Percentiles rank a stretch among this genome's conserved stretches.
Conservation (phyloP, 2,329 filamentous ascomycete species). For the Phialophora chinensis region DNA sequence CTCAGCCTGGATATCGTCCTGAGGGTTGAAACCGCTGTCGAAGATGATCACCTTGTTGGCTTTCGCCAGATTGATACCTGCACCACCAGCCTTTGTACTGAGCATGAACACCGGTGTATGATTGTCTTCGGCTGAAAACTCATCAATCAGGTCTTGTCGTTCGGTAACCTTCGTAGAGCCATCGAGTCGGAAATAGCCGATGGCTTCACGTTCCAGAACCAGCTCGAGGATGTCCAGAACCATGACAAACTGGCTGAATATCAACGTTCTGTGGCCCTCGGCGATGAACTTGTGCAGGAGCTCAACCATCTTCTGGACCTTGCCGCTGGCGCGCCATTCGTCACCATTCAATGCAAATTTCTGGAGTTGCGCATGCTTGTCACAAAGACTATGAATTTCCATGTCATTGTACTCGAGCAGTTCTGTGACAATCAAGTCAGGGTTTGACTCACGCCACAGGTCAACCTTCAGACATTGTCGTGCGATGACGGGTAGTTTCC, state of each 20-base stretch:
- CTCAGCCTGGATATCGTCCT: constrained; percentile 97
- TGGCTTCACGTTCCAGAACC: constrained; percentile 73
- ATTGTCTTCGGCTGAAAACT: constrained; percentile 73
- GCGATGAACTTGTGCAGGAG: constrained; percentile 74
- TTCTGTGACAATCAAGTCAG: constrained; percentile 61
- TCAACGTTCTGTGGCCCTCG: constrained; percentile 83
- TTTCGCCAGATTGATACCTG: constrained; percentile 91
- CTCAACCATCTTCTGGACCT: constrained; percentile 79
- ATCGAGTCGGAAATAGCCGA: constrained; percentile 84
- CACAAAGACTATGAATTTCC: constrained; percentile 65
- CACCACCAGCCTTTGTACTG: constrained; percentile 92
- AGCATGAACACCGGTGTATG: constrained; percentile 89
- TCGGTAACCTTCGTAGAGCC: constrained; percentile 81
- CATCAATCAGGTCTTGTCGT: constrained; percentile 85
- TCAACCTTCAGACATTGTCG: constrained; percentile 76
- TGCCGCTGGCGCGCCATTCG: constrained; percentile 78
- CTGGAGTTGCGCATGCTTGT: constrained; percentile 58
- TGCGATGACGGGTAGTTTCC: constrained; percentile 76
- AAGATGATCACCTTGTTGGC: constrained; percentile 99
- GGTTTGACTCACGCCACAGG: constrained; percentile 57
- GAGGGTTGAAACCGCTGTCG: constrained; percentile 95
- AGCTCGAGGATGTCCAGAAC: constrained; percentile 89
- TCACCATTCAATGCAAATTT: constrained; percentile 64
- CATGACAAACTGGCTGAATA: constrained; percentile 93
- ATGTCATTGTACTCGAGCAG: constrained; percentile 64